Conservation (phyloP, 148 eudicot species). For the Chenopodium formosanum region DNA sequence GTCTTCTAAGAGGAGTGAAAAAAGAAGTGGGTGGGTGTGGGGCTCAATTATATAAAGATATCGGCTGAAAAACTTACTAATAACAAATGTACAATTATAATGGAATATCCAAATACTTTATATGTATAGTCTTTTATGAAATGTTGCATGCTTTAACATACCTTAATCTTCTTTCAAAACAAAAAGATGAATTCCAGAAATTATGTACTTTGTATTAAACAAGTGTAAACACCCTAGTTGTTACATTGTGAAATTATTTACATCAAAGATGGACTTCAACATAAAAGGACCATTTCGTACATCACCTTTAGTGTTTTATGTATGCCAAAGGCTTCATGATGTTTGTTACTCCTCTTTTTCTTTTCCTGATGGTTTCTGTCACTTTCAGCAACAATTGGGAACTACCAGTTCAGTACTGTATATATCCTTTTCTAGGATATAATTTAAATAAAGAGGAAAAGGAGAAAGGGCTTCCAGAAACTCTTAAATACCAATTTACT, state of each 20-base stretch:
- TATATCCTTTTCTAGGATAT: neutral
- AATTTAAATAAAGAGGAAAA: neutral
- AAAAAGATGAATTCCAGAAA: neutral
- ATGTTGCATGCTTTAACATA: neutral
- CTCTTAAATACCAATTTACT: neutral
- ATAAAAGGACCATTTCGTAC: neutral
- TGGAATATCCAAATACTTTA: neutral
- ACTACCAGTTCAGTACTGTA: neutral
- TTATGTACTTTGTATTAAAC: neutral
- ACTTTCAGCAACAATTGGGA: neutral
- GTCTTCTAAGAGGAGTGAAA: neutral
- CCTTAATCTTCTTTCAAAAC: neutral
- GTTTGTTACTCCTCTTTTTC: neutral
- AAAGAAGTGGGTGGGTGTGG: neutral
- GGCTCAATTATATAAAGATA: neutral
- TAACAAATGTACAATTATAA: neutral
- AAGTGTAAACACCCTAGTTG: neutral
- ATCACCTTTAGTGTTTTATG: neutral
- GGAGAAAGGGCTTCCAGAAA: no score
- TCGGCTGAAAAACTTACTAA: neutral
- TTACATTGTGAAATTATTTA: neutral
- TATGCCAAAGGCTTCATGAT: conserved; percentile 3
- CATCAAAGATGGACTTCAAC: neutral
- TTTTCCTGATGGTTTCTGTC: neutral
- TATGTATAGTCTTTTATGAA: neutral